Evolutionary conservation across 1,284 basidiomycete genomes (phyloP), one percentile per base, ranked within the genome.

Genomic region (Meira nashicola): DNA sequence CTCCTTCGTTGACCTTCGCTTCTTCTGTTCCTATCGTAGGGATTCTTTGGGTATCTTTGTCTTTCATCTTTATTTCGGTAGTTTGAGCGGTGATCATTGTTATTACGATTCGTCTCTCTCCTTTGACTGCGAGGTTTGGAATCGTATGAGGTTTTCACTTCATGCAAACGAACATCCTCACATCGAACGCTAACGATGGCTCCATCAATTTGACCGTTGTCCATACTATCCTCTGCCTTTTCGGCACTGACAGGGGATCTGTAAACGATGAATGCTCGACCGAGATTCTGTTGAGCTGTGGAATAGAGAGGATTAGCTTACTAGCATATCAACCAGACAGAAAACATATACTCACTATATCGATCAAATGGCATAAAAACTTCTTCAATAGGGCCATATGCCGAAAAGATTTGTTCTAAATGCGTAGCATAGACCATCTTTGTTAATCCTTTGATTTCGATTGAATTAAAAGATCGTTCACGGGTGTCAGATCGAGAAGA

Each of bases 191-290:
- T 17, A 19, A 53, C 37, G 23, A 53, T 53, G 3, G 50, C 50
- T 4, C 50, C 50, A 53, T 53, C 50, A 21, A 53, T 53, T 41
- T 53, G 50, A 39, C 50, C 50, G 2, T 41, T 33, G 50, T 53
- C 28, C 50, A 53, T 53, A 41, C 12, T 7, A 14, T 39, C 50
- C 14, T 53, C 50, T 39, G 50, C 50, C n/a, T 39, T 39, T 23
- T 39, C 21, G 19, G 50, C 50, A 15, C 50, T 41, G 5, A 15
- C 2, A 39, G n/a, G 8, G n/a, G 50, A 53, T 39, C 50, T n/a
- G 37, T 39, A 53, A 21, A 11, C 28, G 14, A 53, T 25, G 28
- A 33, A 53, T 17, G 21, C 50, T 41, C 37, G 17, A 25, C 50
- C 50, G 17, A 17, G 17, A 6, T n/a, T 23, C 28, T 37, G 7